These are phyloP conservation scores for Barnettozyma sp. DNA, from an alignment of 805 yeast genomes.

Conservation along the genomic window DNA sequence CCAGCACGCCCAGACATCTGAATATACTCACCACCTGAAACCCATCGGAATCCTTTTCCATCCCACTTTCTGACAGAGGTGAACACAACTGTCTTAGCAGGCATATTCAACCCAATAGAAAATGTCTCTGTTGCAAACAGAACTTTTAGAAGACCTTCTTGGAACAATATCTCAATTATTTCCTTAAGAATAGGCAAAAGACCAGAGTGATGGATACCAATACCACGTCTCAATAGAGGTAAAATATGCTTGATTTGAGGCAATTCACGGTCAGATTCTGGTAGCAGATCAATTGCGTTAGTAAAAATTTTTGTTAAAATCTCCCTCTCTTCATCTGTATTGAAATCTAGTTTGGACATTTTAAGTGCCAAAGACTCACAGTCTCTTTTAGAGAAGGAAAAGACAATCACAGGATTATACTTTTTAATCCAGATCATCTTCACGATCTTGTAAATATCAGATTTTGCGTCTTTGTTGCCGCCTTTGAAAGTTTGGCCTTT, in stretches of 20 bases:
- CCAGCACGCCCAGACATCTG: conserved; percentile 99
- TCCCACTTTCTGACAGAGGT: conserved; percentile 98
- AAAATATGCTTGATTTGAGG: conserved; percentile 92
- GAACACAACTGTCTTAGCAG: conserved; percentile 97
- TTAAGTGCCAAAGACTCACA: conserved; percentile 92
- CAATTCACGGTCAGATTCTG: conserved; percentile 84
- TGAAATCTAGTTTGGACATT: conserved; percentile 93
- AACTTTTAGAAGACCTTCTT: conserved; percentile 92
- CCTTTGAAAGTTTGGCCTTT: conserved; percentile 83
- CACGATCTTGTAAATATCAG: conserved; percentile 93
- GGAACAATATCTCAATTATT: conserved; percentile 92
- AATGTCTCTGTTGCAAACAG: conserved; percentile 97
- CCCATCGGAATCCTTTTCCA: conserved; percentile 97
- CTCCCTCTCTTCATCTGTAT: conserved; percentile 88
- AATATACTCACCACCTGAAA: conserved; percentile 97
- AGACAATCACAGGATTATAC: conserved; percentile 96
- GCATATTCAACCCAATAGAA: conserved; percentile 98
- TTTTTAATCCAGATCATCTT: conserved; percentile 97
- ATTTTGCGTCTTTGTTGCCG: conserved; percentile 59
- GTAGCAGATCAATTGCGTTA: conserved; percentile 81
- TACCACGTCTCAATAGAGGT: conserved; percentile 88
- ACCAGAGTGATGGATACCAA: conserved; percentile 98
- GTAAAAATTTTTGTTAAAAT: conserved; percentile 83
- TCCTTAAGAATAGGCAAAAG: conserved; percentile 88
- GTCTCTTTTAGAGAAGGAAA: conserved; percentile 95